Percentiles rank a stretch among this genome's conserved stretches.
Conservation (phyloP, 176 grass and related monocot species). For the Neostapfia colusana region DNA sequence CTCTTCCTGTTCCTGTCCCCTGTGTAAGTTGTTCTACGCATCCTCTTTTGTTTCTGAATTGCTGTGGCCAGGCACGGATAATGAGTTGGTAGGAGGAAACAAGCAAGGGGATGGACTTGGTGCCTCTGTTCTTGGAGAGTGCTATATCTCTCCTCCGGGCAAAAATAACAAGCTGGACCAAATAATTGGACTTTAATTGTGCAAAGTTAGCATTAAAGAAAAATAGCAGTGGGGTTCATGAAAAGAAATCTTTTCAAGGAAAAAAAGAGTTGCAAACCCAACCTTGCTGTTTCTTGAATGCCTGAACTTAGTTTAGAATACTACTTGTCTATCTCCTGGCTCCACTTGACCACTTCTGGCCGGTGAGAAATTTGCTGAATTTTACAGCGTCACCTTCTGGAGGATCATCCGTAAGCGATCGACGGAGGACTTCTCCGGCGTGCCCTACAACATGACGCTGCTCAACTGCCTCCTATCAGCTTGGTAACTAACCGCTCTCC, state of each 20-base stretch:
- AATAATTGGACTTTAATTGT: no score
- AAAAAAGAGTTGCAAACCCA: no score
- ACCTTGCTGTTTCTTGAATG: background rate
- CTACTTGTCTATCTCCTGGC: background rate
- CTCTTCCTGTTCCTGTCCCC: slow-evolving; percentile 83
- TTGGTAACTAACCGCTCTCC: slow-evolving; percentile 46
- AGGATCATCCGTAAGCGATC: slow-evolving; percentile 78
- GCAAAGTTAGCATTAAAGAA: no score
- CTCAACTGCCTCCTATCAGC: slow-evolving; percentile 98
- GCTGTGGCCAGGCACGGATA: background rate
- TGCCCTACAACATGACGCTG: slow-evolving; percentile 97
- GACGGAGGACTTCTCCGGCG: slow-evolving; percentile 95
- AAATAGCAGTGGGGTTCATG: no score
- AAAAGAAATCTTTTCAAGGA: no score
- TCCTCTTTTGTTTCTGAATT: background rate
- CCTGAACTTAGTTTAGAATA: background rate
- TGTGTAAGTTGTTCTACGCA: slow-evolving; percentile 49
- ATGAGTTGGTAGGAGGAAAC: background rate
- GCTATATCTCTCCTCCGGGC: background rate
- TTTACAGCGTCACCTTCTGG: slow-evolving; percentile 77
- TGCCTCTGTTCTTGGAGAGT: background rate
- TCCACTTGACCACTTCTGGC: background rate
- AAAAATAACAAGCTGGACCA: background rate
- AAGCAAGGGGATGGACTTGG: background rate
- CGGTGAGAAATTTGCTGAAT: slow-evolving; percentile 3